phyloP scores from a whole-genome alignment of 1,284 basidiomycete species.

The Cutaneotrichosporon dermatis region DNA sequence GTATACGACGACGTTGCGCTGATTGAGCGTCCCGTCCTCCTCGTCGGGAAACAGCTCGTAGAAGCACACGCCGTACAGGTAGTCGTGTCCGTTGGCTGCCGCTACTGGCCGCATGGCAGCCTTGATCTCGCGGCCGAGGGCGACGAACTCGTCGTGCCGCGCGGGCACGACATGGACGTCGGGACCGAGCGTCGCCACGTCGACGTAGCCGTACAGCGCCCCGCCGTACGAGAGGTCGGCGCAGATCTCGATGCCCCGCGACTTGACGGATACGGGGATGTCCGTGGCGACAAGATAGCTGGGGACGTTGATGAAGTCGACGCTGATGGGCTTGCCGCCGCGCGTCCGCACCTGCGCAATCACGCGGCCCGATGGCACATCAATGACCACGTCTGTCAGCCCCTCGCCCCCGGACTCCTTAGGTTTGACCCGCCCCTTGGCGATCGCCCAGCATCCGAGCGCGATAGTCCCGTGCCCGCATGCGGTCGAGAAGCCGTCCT shows the following conservation, averaged over 20 bases:
- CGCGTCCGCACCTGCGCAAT: constrained; percentile 3
- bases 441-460: constrained; percentile 52
- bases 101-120: constrained; percentile 29
- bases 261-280: constrained; percentile 3
- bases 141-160: constrained; percentile 37
- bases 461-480: constrained; percentile 55
- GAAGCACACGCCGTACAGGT: constrained; percentile 19
- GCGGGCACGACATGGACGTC: constrained; percentile 20
- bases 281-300: constrained; percentile 8
- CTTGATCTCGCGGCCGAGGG: constrained; percentile 25
- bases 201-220: constrained; percentile 51
- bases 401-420: constrained; percentile 2
- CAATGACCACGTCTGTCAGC: constrained; percentile 13
- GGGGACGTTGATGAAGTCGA: constrained; percentile 22
- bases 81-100: constrained; percentile 10
- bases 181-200: constrained; percentile 46
- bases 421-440: constrained; percentile 19
- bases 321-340: constrained; percentile 8
- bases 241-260: constrained; percentile 16
- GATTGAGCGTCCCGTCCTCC: not conserved
- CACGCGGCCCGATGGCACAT: constrained; percentile 20
- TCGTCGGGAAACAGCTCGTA: constrained; percentile 9
- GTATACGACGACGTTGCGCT: constrained; percentile 38
- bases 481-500: constrained; percentile 55
- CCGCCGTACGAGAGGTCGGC: constrained; percentile 52